phyloP scores from a whole-genome alignment of 768 basidiomycete genomes.

The Suillus ampliporus region DNA sequence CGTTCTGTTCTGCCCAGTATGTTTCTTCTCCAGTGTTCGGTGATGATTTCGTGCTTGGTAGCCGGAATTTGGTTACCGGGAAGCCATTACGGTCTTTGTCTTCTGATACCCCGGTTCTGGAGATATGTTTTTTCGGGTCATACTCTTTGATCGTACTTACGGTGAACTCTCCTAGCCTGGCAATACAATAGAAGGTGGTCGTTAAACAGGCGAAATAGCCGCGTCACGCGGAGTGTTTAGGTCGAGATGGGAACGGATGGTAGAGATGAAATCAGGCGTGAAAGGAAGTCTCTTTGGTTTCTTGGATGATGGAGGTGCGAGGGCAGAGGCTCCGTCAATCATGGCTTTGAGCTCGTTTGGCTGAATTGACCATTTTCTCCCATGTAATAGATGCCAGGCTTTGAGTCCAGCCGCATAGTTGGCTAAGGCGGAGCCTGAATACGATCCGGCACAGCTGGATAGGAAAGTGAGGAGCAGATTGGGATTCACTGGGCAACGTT shows the following conservation, averaged over 20 bases:
- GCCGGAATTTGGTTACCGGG: too few relatives aligned
- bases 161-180: conserved; percentile 46
- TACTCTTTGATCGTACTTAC: conserved; percentile 18
- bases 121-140: too few relatives aligned
- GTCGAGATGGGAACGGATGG: conserved; percentile 34
- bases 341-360: conserved; percentile 19
- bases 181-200: conserved; percentile 40
- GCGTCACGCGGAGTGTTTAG: conserved; percentile 33
- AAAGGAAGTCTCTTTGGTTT: neutral
- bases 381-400: conserved; percentile 33
- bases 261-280: neutral
- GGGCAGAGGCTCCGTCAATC: neutral
- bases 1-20: too few relatives aligned
- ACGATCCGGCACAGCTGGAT: conserved; percentile 17
- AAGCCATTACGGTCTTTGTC: too few relatives aligned
- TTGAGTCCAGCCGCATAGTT: conserved; percentile 24
- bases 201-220: conserved; percentile 44
- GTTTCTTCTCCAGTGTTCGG: too few relatives aligned
- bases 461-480: conserved; percentile 19
- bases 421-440: conserved; percentile 15
- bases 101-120: too few relatives aligned
- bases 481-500: conserved; percentile 15
- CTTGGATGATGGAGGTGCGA: neutral
- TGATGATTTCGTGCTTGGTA: too few relatives aligned
- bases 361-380: conserved; percentile 14